These are phyloP conservation scores for Blastocystis sp. DNA, from an alignment of 352 stramenopile genomes.

Conservation along the genomic window DNA sequence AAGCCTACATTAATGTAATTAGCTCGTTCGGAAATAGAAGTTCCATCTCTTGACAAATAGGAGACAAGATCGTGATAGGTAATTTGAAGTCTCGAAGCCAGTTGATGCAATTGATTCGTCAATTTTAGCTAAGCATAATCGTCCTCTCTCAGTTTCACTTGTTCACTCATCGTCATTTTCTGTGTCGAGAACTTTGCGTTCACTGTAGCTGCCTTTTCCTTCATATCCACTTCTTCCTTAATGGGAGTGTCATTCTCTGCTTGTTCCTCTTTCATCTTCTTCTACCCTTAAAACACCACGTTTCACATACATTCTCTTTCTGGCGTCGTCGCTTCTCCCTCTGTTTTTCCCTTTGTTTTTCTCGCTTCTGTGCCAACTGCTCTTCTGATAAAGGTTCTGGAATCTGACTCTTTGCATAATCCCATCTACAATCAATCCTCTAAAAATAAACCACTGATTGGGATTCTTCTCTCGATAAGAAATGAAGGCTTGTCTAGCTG, in stretches of 20 bases:
- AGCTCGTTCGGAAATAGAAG: slow-evolving; percentile 20
- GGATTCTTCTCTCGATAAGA: slow-evolving; percentile 77
- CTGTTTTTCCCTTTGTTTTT: slow-evolving; percentile 78
- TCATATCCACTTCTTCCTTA: neutral
- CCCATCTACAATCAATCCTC: neutral
- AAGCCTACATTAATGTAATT: slow-evolving; percentile 31
- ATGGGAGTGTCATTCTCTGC: neutral
- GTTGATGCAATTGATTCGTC: slow-evolving; percentile 33
- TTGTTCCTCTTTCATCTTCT: neutral
- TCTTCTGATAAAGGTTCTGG: slow-evolving; percentile 76
- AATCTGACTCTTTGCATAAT: slow-evolving; percentile 78
- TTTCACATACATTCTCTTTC: neutral
- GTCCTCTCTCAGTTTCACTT: neutral
- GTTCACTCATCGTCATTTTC: slow-evolving; percentile 34
- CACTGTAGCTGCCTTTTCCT: neutral
- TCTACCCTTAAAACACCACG: neutral
- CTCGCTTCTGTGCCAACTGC: slow-evolving; percentile 74
- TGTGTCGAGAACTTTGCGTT: slow-evolving; percentile 9
- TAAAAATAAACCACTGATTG: slow-evolving; percentile 72
- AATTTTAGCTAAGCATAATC: slow-evolving; percentile 23
- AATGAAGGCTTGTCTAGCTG: slow-evolving; percentile 78
- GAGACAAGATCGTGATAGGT: slow-evolving; percentile 50
- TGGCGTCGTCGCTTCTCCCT: neutral
- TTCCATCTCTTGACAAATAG: slow-evolving; percentile 18
- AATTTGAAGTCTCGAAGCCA: slow-evolving; percentile 42